Percentiles rank a stretch among this genome's conserved stretches.
phyloP scores from a whole-genome alignment of 1,139 yeast genomes.

The Pichia sp. region DNA sequence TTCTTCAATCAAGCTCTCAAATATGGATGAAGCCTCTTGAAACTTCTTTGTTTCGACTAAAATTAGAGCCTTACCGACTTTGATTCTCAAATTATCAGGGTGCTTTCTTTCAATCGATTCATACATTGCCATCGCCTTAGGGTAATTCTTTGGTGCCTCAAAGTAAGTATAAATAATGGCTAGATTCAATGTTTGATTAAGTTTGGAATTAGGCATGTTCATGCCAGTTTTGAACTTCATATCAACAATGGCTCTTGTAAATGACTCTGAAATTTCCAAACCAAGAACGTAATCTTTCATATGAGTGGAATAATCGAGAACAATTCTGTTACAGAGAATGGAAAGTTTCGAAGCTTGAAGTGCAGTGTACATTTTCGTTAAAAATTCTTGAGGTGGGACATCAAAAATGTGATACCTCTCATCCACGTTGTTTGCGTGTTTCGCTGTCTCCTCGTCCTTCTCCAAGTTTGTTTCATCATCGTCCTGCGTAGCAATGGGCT shows the following conservation, averaged over 20 bases:
- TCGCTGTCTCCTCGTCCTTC: not conserved
- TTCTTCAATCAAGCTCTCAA: conserved; percentile 30
- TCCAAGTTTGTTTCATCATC: conserved; percentile 10
- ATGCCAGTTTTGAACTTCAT: conserved; percentile 41
- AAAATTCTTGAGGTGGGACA: conserved; percentile 37
- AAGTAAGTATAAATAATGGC: conserved; percentile 77
- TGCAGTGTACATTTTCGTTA: conserved; percentile 50
- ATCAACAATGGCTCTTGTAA: conserved; percentile 49
- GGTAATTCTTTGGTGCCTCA: conserved; percentile 85
- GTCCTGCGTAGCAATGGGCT: no score
- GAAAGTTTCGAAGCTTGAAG: conserved; percentile 41
- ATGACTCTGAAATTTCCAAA: conserved; percentile 52
- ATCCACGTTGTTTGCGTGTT: conserved; percentile 1
- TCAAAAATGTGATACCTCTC: conserved; percentile 4
- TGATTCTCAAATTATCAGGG: conserved; percentile 47
- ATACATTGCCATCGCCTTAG: conserved; percentile 66
- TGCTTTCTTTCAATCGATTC: conserved; percentile 49
- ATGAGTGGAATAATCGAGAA: conserved; percentile 53
- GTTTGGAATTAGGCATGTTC: conserved; percentile 43
- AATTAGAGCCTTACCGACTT: conserved; percentile 77
- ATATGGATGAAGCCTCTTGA: conserved; percentile 50
- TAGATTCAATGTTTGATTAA: conserved; percentile 55
- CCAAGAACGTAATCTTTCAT: conserved; percentile 61
- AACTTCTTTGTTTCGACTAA: conserved; percentile 58
- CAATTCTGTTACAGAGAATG: conserved; percentile 57